Base-by-base conservation (phyloP, 106 monocot species). In the Phalaenopsis equestris region DNA sequence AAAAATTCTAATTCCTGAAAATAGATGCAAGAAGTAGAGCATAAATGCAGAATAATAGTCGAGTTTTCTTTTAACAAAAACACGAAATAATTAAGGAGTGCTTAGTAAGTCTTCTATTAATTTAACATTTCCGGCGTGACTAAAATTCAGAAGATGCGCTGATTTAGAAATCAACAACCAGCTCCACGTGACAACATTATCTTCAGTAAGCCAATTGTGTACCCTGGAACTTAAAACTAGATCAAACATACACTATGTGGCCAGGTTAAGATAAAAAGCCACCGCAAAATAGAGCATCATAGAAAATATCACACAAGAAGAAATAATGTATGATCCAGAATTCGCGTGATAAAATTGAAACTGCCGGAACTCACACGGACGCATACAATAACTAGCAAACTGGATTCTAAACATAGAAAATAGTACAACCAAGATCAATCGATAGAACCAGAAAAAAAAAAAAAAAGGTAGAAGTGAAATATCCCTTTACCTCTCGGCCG, bases 401-500 rank as follows among this genome's bases (percentile, higher is more conserved):
- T 75, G 17, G 8, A 75, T 75, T 75, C 14, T 24, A 18, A 42
- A 19, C 75, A 61, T 61, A 61, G n/a, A 61, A 61, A 18, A 61
- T 75, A 0, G 8, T 8, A 52, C 72, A 15, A 6, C n/a, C n/a
- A 68, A 16, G 14, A 12, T 16, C 16, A 80, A 30, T 10, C 68
- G 42, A 11, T 19, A 36, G 18, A 67, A 8, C 6, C 3, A 67
- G 17, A 6, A 6, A 24, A 3, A 4, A 1, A 41, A 19, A 24
- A 70, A 43, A n/a, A 75, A 75, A 75, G 14, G 15, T 16, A 45
- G 46, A 75, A 42, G 41, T 3, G 5, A 74, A 74, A 75, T 17
- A 67, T 0, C 43, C 1, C 42, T 41, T 12, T 10, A 89, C 92
- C 88, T 90, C 92, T 55, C 85, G 41, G 65, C 92, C 85, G 75